Base-by-base conservation (phyloP, 163 green algal species). In the Scenedesmus sp. region DNA sequence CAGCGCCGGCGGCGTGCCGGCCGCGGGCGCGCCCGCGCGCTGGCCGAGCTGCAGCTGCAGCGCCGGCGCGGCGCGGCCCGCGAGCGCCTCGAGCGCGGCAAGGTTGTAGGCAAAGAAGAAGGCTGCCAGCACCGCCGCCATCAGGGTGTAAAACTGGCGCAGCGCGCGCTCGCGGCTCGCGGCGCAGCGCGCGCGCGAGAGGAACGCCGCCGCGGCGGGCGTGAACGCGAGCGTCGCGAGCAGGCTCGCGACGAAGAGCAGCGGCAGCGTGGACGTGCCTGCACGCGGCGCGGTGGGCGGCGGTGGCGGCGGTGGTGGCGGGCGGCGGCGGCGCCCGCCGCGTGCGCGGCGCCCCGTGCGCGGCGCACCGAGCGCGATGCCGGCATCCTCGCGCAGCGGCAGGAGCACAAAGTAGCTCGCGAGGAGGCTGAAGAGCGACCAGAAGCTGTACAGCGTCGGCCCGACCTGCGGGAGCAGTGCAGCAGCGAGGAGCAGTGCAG, bases 311-410 rank as follows among this genome's bases (percentile, higher is more conserved):
- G n/a, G n/a, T n/a, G n/a, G n/a, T n/a, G n/a, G n/a, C n/a, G n/a
- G n/a, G n/a, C n/a, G n/a, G n/a, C n/a, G n/a, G n/a, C n/a, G n/a
- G n/a, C n/a, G n/a, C n/a, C n/a, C n/a, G n/a, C n/a, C n/a, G n/a
- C n/a, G n/a, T n/a, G n/a, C n/a, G n/a, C n/a, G n/a, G n/a, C n/a
- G n/a, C n/a, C n/a, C n/a, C n/a, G n/a, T n/a, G n/a, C n/a, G 5
- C 10, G 17, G 53, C 74, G 39, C 75, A 85, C 90, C 92, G 10
- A 96, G 70, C 0, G 89, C 78, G n/a, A 96, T 87, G 26, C 82
- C 92, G 26, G 91, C 90, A 63, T 96, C 92, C 70, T 96, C 92
- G 2, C 91, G 72, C 28, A 96, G 81, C 0, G 92, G 92, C 57
- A 93, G 81, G 29, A 93, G 75, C 48, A 96, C 15, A 76, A 93